Evolutionary conservation across 495 filamentous ascomycete genomes (phyloP).

Genomic region (Thermothielavioides terrestris): DNA sequence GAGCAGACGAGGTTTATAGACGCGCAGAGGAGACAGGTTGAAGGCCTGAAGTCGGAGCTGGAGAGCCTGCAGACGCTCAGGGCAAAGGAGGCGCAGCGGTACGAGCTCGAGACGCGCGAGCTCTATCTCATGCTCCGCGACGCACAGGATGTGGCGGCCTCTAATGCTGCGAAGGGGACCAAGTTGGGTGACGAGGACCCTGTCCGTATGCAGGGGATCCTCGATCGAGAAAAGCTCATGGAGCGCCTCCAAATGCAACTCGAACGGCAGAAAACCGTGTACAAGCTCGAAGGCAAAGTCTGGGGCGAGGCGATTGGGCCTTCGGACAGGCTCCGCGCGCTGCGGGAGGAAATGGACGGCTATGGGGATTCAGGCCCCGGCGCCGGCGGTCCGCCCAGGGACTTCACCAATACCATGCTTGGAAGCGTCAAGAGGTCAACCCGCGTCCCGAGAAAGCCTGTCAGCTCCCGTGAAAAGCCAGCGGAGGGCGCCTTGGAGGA

Average conservation of each 20-base stretch:
- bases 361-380: constrained; percentile 25
- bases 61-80: constrained; percentile 78
- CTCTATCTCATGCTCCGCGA: constrained; percentile 97
- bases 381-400: constrained; percentile 21
- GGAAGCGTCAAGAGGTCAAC: constrained; percentile 50
- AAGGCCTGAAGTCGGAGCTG: constrained; percentile 79
- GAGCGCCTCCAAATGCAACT: constrained; percentile 86
- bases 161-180: constrained; percentile 66
- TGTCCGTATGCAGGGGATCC: constrained; percentile 78
- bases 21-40: constrained; percentile 74
- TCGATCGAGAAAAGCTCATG: constrained; percentile 88
- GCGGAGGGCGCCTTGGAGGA: constrained; percentile 33
- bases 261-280: constrained; percentile 94
- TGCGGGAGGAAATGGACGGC: constrained; percentile 93
- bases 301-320: constrained; percentile 79
- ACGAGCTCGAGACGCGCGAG: constrained; percentile 92
- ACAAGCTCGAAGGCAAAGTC: constrained; percentile 90
- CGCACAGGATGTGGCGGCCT: constrained; percentile 89
- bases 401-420: constrained; percentile 50
- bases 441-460: constrained; percentile 47
- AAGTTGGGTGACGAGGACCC: constrained; percentile 54
- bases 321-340: constrained; percentile 82
- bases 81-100: constrained; percentile 85
- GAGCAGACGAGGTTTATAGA: constrained; percentile 88
- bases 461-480: constrained; percentile 32